These are phyloP conservation scores for Arthrobotrys pseudoclavata DNA, from an alignment of 2,329 filamentous ascomycete species.

Conservation along the genomic window DNA sequence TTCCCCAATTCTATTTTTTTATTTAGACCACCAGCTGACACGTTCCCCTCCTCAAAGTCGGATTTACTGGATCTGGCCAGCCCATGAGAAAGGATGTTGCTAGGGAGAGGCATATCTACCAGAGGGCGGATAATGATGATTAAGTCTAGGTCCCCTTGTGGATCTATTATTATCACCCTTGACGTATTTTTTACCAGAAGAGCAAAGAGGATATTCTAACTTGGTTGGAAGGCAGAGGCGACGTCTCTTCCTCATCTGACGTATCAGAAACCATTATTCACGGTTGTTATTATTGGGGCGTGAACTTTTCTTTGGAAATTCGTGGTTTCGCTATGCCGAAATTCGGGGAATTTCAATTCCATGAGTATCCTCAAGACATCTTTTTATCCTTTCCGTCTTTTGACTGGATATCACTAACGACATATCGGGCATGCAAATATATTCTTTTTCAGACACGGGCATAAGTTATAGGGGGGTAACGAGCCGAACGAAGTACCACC, in stretches of 20 bases:
- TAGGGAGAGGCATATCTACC: slow-evolving; percentile 85
- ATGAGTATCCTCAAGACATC: slow-evolving; percentile 61
- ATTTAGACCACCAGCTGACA: slow-evolving; percentile 16
- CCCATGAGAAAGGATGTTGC: slow-evolving; percentile 90
- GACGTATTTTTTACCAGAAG: slow-evolving; percentile 28
- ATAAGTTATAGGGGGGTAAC: slow-evolving; percentile 20
- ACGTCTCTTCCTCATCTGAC: slow-evolving; percentile 39
- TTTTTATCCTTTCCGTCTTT: slow-evolving; percentile 49
- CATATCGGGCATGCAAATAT: slow-evolving; percentile 41
- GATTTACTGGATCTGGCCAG: slow-evolving; percentile 95
- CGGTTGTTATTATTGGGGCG: slow-evolving; percentile 6
- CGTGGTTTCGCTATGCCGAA: background rate
- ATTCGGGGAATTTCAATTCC: slow-evolving; percentile 37
- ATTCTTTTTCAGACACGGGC: slow-evolving; percentile 52
- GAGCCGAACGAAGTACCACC: slow-evolving; percentile 27
- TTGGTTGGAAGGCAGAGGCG: slow-evolving; percentile 58
- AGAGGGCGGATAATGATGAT: slow-evolving; percentile 79
- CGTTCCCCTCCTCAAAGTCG: slow-evolving; percentile 73
- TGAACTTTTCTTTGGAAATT: slow-evolving; percentile 16
- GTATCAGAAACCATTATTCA: slow-evolving; percentile 25
- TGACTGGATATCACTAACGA: slow-evolving; percentile 59
- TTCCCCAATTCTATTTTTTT: slow-evolving; percentile 20
- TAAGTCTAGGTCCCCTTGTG: slow-evolving; percentile 52
- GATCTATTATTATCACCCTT: slow-evolving; percentile 48
- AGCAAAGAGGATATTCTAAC: slow-evolving; percentile 58